Evolutionary conservation across 2,329 filamentous ascomycete genomes (phyloP), one percentile per base, ranked within the genome.

Genomic region (Diaporthe vaccinii): DNA sequence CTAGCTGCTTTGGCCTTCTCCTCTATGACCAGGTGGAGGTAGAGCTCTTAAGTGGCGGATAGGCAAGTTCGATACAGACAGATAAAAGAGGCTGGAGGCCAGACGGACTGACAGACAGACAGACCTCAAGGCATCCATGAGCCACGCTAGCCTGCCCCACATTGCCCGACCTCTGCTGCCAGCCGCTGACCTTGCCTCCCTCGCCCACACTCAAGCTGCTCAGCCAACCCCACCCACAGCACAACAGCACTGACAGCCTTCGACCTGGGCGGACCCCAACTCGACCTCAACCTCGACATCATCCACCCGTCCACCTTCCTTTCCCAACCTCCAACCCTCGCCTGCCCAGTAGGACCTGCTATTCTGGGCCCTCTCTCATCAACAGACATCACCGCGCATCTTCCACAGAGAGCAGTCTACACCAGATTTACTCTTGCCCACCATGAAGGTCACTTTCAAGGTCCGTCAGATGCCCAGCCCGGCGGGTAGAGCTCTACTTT

Each of bases 361-460:
- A 25, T 28, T 70, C 28, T 31, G 68, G 49, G 46, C 46, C 58
- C 28, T 69, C 71, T 6, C 41, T 28, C 55, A 65, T 51, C 71
- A 28, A 65, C 71, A 62, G 9, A 41, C 36, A 65, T 46, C 46
- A 55, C 58, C 36, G 65, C 41, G 10, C 73, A 58, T 57, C 58
- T 15, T 55, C 25, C 61, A 61, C 22, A 31, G 31, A 73, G 72
- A 76, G 74, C 79, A 80, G 79, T 79, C 75, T 65, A 59, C 78
- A 80, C 82, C 82, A 84, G 83, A 82, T 79, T 78, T 77, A 77
- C 76, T 39, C 76, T 83, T 80, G 84, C 84, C 85, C 88, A 89
- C 81, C 83, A 93, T 93, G 91, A 93, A 93, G 90, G 87, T 93
- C 82, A 93, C 91, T 77, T 91, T 92, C 84, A 90, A 91, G 87